A percentile compares a stretch with the other conserved stretches of the same genome.
Conservation (phyloP, 2,329 filamentous ascomycete genomes). For the Fusarium mundagurra region DNA sequence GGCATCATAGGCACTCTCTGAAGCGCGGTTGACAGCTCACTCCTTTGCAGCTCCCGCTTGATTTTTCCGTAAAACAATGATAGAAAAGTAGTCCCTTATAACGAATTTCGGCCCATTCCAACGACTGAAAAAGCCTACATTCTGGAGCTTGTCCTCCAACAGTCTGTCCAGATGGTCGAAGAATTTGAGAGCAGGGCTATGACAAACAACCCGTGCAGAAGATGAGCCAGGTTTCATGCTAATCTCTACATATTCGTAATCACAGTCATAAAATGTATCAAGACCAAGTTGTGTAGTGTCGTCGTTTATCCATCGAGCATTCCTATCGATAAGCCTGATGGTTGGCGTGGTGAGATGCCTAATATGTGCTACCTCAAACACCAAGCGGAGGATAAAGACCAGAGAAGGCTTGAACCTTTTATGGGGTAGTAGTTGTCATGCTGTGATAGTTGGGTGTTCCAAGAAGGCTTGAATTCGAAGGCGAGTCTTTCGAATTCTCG, state of each 20-base stretch:
- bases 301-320: background rate
- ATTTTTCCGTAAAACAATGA: background rate
- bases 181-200: background rate
- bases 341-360: background rate
- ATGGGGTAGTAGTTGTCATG: background rate
- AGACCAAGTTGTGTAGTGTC: background rate
- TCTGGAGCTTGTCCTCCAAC: background rate
- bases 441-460: background rate
- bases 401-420: background rate
- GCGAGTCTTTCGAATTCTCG: background rate
- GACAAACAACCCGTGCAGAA: background rate
- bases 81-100: background rate
- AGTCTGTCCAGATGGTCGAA: background rate
- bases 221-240: background rate
- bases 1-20: background rate
- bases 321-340: background rate
- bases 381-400: background rate
- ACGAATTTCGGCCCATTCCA: fast-evolving
- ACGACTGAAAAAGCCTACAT: fast-evolving
- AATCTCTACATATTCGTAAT: background rate
- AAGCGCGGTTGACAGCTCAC: no score
- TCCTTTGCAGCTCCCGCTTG: background rate
- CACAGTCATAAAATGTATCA: background rate
- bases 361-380: background rate
- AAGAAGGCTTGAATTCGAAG: background rate